Percentiles rank a stretch among this genome's conserved stretches.
Conservation (phyloP, 768 basidiomycete genomes). For the Boletus patriciae region DNA sequence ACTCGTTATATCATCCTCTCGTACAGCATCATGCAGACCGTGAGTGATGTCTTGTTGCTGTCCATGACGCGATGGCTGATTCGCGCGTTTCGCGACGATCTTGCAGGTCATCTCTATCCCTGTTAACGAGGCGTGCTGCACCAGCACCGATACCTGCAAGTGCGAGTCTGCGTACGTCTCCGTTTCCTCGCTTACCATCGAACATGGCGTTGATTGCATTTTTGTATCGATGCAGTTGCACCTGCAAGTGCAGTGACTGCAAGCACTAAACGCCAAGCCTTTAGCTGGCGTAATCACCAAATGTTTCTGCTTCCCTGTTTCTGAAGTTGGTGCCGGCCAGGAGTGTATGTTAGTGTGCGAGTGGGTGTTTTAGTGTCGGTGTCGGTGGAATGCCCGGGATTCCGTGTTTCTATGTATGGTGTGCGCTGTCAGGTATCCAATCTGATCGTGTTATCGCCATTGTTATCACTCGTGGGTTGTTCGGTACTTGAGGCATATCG, state of each 20-base stretch:
- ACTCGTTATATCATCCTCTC: neutral
- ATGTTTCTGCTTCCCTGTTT: neutral
- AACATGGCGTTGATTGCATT: neutral
- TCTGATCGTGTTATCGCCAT: neutral
- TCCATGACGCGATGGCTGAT: neutral
- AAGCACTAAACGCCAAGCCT: constrained; percentile 10
- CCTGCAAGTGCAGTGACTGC: constrained; percentile 22
- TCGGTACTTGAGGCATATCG: too few relatives aligned
- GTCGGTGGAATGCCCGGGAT: neutral
- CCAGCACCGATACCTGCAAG: constrained; percentile 1
- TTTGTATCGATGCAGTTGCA: constrained; percentile 3
- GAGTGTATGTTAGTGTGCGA: neutral
- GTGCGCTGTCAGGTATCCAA: neutral
- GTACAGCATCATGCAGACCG: constrained; percentile 12
- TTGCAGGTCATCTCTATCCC: constrained; percentile 10
- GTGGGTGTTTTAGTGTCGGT: too few relatives aligned
- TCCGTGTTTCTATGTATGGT: neutral
- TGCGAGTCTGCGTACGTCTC: constrained; percentile 12
- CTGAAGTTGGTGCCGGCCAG: neutral
- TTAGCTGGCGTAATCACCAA: too few relatives aligned
- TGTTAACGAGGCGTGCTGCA: constrained; percentile 25
- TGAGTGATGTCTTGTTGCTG: constrained; percentile 8
- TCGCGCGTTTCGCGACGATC: too few relatives aligned
- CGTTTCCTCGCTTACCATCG: neutral
- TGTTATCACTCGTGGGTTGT: neutral